phyloP scores from a whole-genome alignment of 352 stramenopile species.

The Aphanomyces astaci region DNA sequence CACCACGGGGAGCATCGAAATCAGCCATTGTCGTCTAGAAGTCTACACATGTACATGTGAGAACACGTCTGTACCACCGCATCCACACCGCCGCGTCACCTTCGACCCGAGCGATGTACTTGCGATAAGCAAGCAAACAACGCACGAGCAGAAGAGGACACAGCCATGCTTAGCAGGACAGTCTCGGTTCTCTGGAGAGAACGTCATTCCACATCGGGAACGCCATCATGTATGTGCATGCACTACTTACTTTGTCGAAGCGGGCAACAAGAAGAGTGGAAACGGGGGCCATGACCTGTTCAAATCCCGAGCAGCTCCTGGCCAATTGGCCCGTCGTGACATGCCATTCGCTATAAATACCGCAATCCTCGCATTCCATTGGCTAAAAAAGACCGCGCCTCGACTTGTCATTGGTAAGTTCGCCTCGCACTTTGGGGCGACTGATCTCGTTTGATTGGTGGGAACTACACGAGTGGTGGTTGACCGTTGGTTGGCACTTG shows the following conservation, averaged over 20 bases:
- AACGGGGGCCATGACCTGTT: not conserved
- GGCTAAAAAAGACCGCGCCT: not conserved
- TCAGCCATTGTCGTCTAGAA: slow-evolving; percentile 81
- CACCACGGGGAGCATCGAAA: slow-evolving; percentile 75
- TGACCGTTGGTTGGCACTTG: not conserved
- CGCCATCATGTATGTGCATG: not conserved
- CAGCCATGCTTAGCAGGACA: slow-evolving; percentile 68
- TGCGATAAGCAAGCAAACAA: too few species aligned
- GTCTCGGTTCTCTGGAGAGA: slow-evolving; percentile 79
- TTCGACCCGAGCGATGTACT: too few species aligned
- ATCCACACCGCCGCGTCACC: slow-evolving; percentile 36
- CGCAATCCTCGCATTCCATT: not conserved
- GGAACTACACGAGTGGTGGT: slow-evolving; percentile 1
- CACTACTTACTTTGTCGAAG: slow-evolving; percentile 76
- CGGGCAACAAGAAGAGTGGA: slow-evolving; percentile 74
- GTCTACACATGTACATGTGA: slow-evolving; percentile 58
- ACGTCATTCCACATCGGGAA: slow-evolving; percentile 22
- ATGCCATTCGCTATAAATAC: slow-evolving; percentile 4
- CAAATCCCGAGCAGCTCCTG: slow-evolving; percentile 2
- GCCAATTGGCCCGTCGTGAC: slow-evolving; percentile 1
- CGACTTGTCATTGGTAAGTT: not conserved
- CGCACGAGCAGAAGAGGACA: not conserved
- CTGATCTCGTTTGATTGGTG: slow-evolving; percentile 2
- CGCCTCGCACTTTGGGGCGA: not conserved
- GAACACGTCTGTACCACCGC: slow-evolving; percentile 89